Evolutionary conservation across 345 rosid species (phyloP).

Genomic region (Trapa bicornis): DNA sequence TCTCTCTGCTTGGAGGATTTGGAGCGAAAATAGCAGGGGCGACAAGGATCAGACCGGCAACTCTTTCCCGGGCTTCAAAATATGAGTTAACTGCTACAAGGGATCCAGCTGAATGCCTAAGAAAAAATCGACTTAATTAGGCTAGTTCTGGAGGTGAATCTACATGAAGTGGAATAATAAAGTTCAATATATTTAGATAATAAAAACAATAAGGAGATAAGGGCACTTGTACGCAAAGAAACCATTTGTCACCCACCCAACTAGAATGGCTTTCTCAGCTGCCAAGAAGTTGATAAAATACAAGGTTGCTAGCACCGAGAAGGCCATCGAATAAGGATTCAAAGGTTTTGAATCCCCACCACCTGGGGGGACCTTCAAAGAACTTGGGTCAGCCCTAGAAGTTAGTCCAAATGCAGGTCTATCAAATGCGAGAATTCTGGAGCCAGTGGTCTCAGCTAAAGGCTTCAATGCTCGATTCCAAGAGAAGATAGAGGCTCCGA

Average conservation of each 20-base stretch:
- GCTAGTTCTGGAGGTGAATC: neutral
- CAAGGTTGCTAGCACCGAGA: constrained; percentile 65
- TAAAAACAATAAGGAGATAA: neutral
- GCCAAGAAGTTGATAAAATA: constrained; percentile 60
- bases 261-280: constrained; percentile 54
- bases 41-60: constrained; percentile 75
- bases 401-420: constrained; percentile 90
- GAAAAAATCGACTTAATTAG: constrained; percentile 8
- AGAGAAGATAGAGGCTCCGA: constrained; percentile 88
- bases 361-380: constrained; percentile 12
- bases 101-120: constrained; percentile 84
- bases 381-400: constrained; percentile 32
- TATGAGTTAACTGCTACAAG: constrained; percentile 73
- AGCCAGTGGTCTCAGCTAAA: constrained; percentile 39
- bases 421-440: constrained; percentile 79
- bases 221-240: neutral
- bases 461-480: constrained; percentile 73
- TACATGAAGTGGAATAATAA: neutral
- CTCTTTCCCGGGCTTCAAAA: constrained; percentile 79
- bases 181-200: neutral
- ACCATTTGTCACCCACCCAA: constrained; percentile 46
- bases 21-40: constrained; percentile 92
- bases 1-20: constrained; percentile 17
- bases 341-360: constrained; percentile 24
- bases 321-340: constrained; percentile 81